Evolutionary conservation across 805 yeast species (phyloP).

Genomic region (Saccharomycopsis malanga): DNA sequence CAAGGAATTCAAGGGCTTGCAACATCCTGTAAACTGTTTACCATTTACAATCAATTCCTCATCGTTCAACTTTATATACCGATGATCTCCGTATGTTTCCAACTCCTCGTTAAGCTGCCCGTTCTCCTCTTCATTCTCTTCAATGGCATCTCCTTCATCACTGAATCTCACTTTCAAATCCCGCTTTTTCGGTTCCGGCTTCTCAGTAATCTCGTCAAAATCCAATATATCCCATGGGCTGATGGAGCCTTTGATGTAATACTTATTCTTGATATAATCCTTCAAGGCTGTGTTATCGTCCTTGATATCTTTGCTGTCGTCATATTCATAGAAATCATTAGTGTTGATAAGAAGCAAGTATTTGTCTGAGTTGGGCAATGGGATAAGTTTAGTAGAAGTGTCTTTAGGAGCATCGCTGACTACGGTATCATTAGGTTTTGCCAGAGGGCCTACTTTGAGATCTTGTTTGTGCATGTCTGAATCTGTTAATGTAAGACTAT

Average conservation of each 20-base stretch:
- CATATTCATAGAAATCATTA: conserved; percentile 18
- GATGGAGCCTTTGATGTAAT: conserved; percentile 18
- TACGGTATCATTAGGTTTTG: neutral
- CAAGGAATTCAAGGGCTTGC: conserved; percentile 18
- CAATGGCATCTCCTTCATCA: conserved; percentile 6
- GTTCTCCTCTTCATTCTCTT: neutral
- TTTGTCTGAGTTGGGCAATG: conserved; percentile 21
- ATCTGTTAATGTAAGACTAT: too few relatives aligned
- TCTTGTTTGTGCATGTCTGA: neutral
- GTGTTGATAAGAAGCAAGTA: conserved; percentile 21
- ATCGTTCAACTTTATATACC: conserved; percentile 9
- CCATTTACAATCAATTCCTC: conserved; percentile 16
- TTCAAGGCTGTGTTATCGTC: conserved; percentile 20
- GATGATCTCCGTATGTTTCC: conserved; percentile 11
- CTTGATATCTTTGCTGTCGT: conserved; percentile 20
- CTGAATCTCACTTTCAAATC: conserved; percentile 19
- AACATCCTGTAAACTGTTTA: conserved; percentile 13
- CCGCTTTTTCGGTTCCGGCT: conserved; percentile 5
- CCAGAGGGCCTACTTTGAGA: neutral
- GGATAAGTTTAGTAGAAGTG: conserved; percentile 10
- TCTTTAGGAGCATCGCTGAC: neutral
- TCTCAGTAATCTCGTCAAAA: conserved; percentile 4
- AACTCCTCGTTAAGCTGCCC: conserved; percentile 12
- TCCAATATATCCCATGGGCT: conserved; percentile 22
- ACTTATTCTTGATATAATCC: conserved; percentile 15